Base-by-base conservation (phyloP, 176 grass and related monocot species). In the Ensete ventricosum region DNA sequence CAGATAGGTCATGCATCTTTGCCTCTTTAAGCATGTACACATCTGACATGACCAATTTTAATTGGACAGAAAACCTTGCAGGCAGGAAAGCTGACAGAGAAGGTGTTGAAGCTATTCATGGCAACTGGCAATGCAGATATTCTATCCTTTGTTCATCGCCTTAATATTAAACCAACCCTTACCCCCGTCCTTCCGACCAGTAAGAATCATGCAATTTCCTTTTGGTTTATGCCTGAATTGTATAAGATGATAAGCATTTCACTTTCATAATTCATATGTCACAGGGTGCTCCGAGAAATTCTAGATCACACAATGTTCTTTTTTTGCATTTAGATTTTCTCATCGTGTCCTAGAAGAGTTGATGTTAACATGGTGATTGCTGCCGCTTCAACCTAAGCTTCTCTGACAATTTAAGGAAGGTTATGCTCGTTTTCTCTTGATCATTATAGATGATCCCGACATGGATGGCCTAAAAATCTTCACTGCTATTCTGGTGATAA, bases 271-370 rank as follows among this genome's bases (percentile, higher is more conserved):
- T 62, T 85, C 49, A 43, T 78, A 75, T 75, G 59, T 69, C 70
- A 52, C 79, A 98, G 95, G 95, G 86, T 98, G 95, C 77, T 98
- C 86, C 20, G 90, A 91, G 20, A 92, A 90, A 78, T 91, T 98
- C 60, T 98, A 92, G 83, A 67, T n/a, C 9, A 20, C 16, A 9
- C 3, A 25, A 22, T 23, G 72, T 60, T 52, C 65, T 55, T n/a
- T 48, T 81, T 12, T 54, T 78, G 73, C 54, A 52, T 65, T 58
- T 55, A 10, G 73, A 70, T 50, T 50, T 69, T 50, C 14, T 51
- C 43, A 9, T 43, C 1, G 43, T n/a, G 17, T n/a, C 67, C 34
- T 69, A 19, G 9, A 69, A 69, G 51, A 10, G n/a, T 51, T 51
- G 19, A 50, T 52, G 67, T 51, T 8, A 16, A n/a, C 43, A 9